phyloP scores from a whole-genome alignment of 768 basidiomycete species.

The Termitomyces sp. region DNA sequence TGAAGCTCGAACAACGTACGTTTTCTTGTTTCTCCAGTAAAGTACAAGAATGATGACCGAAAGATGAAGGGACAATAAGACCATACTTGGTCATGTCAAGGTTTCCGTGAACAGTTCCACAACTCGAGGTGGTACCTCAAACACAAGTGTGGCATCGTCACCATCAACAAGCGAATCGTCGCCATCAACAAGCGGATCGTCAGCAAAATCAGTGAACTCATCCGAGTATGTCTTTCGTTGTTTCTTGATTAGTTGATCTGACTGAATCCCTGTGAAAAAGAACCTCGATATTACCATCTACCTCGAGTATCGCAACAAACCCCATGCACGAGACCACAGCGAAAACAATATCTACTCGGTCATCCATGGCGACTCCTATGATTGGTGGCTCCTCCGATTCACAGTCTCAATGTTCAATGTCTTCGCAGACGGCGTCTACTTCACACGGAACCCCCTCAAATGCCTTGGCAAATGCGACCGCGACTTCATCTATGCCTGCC shows the following conservation, averaged over 20 bases:
- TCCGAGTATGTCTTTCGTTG: background rate
- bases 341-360: background rate
- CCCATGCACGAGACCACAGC: no score
- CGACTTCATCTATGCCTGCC: background rate
- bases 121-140: background rate
- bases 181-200: background rate
- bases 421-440: no score
- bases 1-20: background rate
- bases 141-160: rapidly evolving
- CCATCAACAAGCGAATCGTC: background rate
- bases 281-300: no score
- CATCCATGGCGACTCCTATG: background rate
- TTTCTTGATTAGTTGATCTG: background rate
- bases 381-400: background rate
- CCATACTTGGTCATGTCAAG: background rate
- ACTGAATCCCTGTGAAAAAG: background rate
- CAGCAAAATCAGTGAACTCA: background rate
- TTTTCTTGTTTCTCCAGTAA: background rate
- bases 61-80: background rate
- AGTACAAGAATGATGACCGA: background rate
- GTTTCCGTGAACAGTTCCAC: background rate
- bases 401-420: background rate
- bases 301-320: no score
- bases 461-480: background rate
- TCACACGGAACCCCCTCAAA: background rate